A percentile compares a stretch with the other conserved stretches of the same genome.
These are phyloP conservation scores for Rickenella mellea DNA, from an alignment of 768 basidiomycete species.

Conservation along the genomic window DNA sequence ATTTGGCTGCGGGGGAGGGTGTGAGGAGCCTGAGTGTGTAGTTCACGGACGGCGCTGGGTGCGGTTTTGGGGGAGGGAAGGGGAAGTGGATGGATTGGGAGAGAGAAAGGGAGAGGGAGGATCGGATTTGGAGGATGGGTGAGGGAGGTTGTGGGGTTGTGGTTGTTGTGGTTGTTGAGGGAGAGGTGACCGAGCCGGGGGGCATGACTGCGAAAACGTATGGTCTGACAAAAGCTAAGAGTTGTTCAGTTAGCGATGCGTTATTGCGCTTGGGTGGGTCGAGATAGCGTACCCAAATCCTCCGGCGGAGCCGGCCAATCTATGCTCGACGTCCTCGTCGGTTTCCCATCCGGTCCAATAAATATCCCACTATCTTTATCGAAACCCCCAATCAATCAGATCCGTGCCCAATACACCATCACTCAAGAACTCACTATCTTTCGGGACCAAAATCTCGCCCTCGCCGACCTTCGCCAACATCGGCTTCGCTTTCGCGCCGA, in stretches of 20 bases:
- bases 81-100: constrained; percentile 62
- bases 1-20: constrained; percentile 39
- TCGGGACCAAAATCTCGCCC: constrained; percentile 60
- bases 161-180: constrained; percentile 15
- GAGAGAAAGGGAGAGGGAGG: constrained; percentile 53
- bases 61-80: constrained; percentile 27
- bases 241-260: constrained; percentile 3
- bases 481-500: constrained; percentile 68
- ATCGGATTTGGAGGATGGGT: constrained; percentile 60
- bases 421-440: constrained; percentile 56
- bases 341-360: constrained; percentile 49
- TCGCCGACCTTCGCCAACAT: constrained; percentile 45
- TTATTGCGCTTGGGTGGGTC: neutral
- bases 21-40: constrained; percentile 58
- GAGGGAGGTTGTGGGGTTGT: constrained; percentile 36
- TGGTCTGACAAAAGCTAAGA: constrained; percentile 59
- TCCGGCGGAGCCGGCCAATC: constrained; percentile 79
- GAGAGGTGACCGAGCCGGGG: constrained; percentile 29
- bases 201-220: constrained; percentile 74
- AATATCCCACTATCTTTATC: constrained; percentile 57
- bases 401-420: neutral
- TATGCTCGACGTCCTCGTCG: constrained; percentile 38
- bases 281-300: constrained; percentile 47
- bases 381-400: neutral
- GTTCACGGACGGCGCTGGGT: constrained; percentile 22